Percentiles rank a stretch among this genome's conserved stretches.
These are phyloP conservation scores for Colletotrichum echinochloae DNA, from an alignment of 2,329 filamentous ascomycete genomes.

Conservation along the genomic window DNA sequence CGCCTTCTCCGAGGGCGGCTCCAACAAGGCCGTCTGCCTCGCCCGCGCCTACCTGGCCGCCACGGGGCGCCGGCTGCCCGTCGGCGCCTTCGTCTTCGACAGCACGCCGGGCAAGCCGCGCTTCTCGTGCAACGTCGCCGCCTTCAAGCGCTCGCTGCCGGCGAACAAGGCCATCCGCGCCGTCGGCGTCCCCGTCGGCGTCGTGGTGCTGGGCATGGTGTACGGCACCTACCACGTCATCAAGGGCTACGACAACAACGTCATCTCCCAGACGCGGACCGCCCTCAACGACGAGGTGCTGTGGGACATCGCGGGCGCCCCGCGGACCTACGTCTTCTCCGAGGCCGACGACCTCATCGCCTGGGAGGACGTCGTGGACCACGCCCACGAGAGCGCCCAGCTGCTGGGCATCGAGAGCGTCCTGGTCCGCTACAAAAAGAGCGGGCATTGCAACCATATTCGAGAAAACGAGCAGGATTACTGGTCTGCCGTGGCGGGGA, in stretches of 20 bases:
- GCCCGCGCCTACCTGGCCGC: neutral
- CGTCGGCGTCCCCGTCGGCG: neutral
- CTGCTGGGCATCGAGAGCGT: neutral
- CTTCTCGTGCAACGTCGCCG: slow-evolving; percentile 11
- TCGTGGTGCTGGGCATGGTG: neutral
- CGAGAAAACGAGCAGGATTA: slow-evolving; percentile 4
- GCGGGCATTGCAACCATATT: slow-evolving; percentile 2
- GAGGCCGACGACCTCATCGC: slow-evolving; percentile 10
- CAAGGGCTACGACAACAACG: slow-evolving; percentile 6
- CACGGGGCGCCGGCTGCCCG: neutral
- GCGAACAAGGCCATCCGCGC: slow-evolving; percentile 5
- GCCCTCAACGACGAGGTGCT: slow-evolving; percentile 5
- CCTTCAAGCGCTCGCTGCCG: slow-evolving; percentile 16
- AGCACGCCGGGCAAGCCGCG: slow-evolving; percentile 19
- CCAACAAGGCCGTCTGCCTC: slow-evolving; percentile 18
- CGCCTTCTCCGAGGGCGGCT: slow-evolving; percentile 14
- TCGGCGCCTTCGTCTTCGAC: slow-evolving; percentile 8
- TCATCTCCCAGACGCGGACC: neutral
- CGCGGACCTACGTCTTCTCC: slow-evolving; percentile 4
- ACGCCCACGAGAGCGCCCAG: slow-evolving; percentile 2
- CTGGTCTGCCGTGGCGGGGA: slow-evolving; percentile 2
- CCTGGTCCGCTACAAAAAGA: slow-evolving; percentile 2
- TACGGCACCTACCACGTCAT: neutral
- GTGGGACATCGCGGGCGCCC: neutral
- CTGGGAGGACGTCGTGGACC: neutral